Percentiles rank a stretch among this genome's conserved stretches.
phyloP scores from a whole-genome alignment of 2,329 filamentous ascomycete species.

The Ceratocystis ficicola region DNA sequence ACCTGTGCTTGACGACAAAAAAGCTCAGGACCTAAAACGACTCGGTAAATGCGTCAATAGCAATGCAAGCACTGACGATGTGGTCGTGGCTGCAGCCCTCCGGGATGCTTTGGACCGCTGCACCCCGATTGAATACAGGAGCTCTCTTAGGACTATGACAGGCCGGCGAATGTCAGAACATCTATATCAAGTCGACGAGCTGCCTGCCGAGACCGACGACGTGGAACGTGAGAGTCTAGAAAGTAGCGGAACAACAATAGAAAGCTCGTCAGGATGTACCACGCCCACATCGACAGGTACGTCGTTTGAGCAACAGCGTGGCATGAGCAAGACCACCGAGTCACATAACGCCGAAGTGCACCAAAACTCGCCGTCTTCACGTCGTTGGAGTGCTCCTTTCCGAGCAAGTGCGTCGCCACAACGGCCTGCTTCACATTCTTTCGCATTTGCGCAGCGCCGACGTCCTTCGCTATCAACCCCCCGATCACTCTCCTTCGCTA shows the following conservation, averaged over 20 bases:
- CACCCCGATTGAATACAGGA: not conserved
- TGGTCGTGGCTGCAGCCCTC: slow-evolving; percentile 6
- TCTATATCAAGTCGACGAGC: slow-evolving; percentile 19
- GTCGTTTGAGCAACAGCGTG: not conserved
- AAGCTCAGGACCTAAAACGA: slow-evolving; percentile 14
- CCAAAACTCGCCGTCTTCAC: not conserved
- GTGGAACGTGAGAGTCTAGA: not conserved
- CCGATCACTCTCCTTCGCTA: slow-evolving; percentile 19
- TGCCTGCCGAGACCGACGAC: slow-evolving; percentile 5
- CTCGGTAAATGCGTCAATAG: slow-evolving; percentile 19
- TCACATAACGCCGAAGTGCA: not conserved
- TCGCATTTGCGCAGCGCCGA: slow-evolving; percentile 18
- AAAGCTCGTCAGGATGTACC: not conserved
- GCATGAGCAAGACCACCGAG: not conserved
- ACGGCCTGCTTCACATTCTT: slow-evolving; percentile 18
- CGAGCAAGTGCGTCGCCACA: slow-evolving; percentile 1
- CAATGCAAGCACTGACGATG: slow-evolving; percentile 15
- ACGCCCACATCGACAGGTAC: slow-evolving; percentile 5
- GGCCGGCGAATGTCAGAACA: slow-evolving; percentile 16
- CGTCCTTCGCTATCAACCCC: slow-evolving; percentile 19
- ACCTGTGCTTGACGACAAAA: slow-evolving; percentile 14
- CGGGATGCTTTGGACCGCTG: not conserved
- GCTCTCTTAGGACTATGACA: not conserved
- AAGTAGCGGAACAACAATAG: not conserved
- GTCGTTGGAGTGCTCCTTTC: slow-evolving; percentile 12